Evolutionary conservation across 345 rosid genomes (phyloP), one percentile per base, ranked within the genome.

Genomic region (Populus deltoides): DNA sequence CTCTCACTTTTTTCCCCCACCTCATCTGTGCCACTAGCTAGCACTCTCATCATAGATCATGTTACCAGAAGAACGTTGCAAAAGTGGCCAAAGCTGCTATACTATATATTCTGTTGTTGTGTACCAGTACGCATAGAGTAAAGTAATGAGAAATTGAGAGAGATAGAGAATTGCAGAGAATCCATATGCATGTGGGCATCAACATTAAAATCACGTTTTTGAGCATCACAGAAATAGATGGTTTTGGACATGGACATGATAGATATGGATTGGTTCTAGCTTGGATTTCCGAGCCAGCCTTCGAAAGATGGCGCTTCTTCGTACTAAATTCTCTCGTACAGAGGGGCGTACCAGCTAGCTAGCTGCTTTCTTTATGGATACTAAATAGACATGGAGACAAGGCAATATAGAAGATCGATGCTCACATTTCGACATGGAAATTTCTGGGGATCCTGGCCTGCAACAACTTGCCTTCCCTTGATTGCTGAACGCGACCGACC

Each of bases 271-370:
- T 25, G 70, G 86, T 79, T 77, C 66, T 75, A 68, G 57, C 86
- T 72, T 87, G 87, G 81, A 75, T 75, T 81, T 85, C 82, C 83
- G 86, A 87, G 86, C 36, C 25, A 87, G 86, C 29, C 25, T 51
- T 20, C 27, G 25, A 41, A 66, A 2, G 66, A 27, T 45, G 7
- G 62, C 0, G 45, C 35, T 22, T 15, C 20, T 13, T 29, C 15
- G 33, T 29, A 39, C 5, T 2, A 55, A 25, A 11, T 55, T 24
- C 24, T 70, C 47, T 78, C 53, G 47, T 41, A 73, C 10, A 33
- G 22, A 41, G 16, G 29, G 41, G 62, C 51, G 16, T 51, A 43
- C 29, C 25, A n/a, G 12, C 20, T 7, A 38, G 33, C 47, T 45
- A 13, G 51, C 17, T 47, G 51, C 17, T 47, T 47, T 47, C 51